A percentile compares a stretch with the other conserved stretches of the same genome.
These are phyloP conservation scores for Mycocentrospora acerina DNA, from an alignment of 2,329 filamentous ascomycete genomes.

Conservation along the genomic window DNA sequence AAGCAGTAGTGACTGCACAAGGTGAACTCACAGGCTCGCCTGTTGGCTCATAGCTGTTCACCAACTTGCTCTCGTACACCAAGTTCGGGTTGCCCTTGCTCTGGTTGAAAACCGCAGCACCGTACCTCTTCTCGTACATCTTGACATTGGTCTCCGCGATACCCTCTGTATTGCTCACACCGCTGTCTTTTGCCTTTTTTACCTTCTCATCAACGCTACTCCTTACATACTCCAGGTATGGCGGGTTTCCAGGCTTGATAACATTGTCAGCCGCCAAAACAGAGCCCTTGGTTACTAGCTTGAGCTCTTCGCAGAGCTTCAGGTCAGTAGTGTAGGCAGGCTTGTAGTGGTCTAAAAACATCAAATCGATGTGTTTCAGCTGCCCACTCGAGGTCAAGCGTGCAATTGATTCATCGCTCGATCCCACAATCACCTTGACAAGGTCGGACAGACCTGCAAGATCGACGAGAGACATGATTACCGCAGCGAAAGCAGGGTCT, in stretches of 20 bases:
- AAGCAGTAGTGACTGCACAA: not conserved
- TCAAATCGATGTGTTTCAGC: constrained; percentile 64
- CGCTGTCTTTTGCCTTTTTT: constrained; percentile 34
- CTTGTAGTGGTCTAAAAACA: constrained; percentile 83
- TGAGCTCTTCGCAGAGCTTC: constrained; percentile 73
- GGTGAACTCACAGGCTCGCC: constrained; percentile 60
- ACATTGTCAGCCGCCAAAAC: constrained; percentile 71
- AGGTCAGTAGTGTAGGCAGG: constrained; percentile 72
- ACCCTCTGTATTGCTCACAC: constrained; percentile 38
- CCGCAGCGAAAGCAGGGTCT: constrained; percentile 71
- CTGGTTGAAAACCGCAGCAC: constrained; percentile 47
- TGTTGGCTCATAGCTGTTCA: constrained; percentile 68
- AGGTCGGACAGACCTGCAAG: constrained; percentile 71
- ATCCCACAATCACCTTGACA: constrained; percentile 70
- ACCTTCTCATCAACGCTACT: constrained; percentile 65
- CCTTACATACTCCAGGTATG: constrained; percentile 70
- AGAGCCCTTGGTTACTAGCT: constrained; percentile 62
- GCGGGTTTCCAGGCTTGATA: constrained; percentile 70
- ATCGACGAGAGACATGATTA: constrained; percentile 68
- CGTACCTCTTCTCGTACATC: constrained; percentile 52
- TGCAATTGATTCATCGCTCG: constrained; percentile 65
- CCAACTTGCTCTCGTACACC: constrained; percentile 64
- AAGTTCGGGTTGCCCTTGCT: constrained; percentile 63
- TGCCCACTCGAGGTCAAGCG: constrained; percentile 57
- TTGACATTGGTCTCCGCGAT: constrained; percentile 51